These are phyloP conservation scores for Leersia perrieri DNA, from an alignment of 176 grass and related monocot species.

Conservation along the genomic window DNA sequence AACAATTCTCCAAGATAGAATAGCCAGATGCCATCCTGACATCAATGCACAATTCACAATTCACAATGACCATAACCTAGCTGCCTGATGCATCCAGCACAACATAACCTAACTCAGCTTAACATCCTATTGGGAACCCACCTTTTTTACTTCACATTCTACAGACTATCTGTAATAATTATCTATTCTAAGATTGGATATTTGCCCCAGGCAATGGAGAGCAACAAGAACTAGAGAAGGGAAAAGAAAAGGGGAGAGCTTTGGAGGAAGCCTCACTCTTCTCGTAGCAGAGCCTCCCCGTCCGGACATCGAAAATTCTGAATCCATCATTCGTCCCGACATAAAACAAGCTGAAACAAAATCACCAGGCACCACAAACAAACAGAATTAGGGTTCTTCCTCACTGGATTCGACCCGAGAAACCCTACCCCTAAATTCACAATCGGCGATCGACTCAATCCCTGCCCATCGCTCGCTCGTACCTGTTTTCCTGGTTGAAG, in stretches of 20 bases:
- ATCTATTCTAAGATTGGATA: neutral
- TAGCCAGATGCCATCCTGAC: neutral
- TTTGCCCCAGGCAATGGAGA: neutral
- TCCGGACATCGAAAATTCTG: slow-evolving; percentile 78
- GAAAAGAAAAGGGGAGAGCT: neutral
- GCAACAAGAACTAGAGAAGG: neutral
- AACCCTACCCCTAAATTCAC: neutral
- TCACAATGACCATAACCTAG: neutral
- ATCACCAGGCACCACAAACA: neutral
- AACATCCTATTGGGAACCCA: neutral
- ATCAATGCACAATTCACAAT: neutral
- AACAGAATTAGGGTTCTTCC: neutral
- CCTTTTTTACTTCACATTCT: neutral
- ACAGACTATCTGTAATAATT: neutral
- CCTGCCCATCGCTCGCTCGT: too few relatives aligned
- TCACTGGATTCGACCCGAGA: neutral
- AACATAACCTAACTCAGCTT: neutral
- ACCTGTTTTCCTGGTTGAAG: slow-evolving; percentile 98
- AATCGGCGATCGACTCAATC: neutral
- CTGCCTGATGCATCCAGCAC: neutral
- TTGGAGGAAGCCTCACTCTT: slow-evolving; percentile 47
- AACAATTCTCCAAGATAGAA: neutral
- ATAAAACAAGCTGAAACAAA: slow-evolving; percentile 60
- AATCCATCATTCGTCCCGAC: slow-evolving; percentile 81
- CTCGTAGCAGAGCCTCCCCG: slow-evolving; percentile 61